phyloP scores from a whole-genome alignment of 768 basidiomycete genomes.

The Amanita exitialis region DNA sequence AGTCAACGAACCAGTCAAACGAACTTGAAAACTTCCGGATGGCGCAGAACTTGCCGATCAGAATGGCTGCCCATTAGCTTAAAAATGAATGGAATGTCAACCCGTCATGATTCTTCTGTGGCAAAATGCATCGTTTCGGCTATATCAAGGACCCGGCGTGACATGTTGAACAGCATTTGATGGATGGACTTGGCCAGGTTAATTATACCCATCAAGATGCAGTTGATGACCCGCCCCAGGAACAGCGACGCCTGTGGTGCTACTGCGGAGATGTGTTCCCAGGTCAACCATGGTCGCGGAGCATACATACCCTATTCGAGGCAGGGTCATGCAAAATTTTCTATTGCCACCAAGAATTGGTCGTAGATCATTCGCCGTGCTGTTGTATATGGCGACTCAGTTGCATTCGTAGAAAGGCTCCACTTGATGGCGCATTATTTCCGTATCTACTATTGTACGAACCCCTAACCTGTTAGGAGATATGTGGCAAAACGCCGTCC shows the following conservation, averaged over 20 bases:
- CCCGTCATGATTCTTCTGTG: neutral
- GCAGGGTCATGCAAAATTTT: neutral
- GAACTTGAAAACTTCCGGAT: neutral
- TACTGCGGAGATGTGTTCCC: neutral
- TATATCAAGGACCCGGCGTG: neutral
- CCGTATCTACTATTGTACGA: neutral
- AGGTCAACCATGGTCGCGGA: neutral
- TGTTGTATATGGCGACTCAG: neutral
- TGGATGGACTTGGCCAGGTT: neutral
- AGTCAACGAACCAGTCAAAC: neutral
- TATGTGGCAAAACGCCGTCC: neutral
- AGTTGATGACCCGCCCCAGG: neutral
- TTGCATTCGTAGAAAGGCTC: neutral
- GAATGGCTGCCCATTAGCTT: neutral
- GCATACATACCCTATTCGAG: neutral
- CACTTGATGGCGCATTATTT: neutral
- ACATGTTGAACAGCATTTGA: neutral
- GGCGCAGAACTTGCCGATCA: neutral
- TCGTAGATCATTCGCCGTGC: too few species aligned
- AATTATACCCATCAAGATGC: neutral
- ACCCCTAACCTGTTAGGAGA: neutral
- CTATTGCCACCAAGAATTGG: too few species aligned
- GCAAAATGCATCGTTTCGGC: neutral
- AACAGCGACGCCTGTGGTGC: neutral
- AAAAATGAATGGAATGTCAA: neutral